A percentile compares a stretch with the other conserved stretches of the same genome.
Evolutionary conservation across 176 grass and related monocot species (phyloP).

Genomic region (Tillandsia leiboldiana): DNA sequence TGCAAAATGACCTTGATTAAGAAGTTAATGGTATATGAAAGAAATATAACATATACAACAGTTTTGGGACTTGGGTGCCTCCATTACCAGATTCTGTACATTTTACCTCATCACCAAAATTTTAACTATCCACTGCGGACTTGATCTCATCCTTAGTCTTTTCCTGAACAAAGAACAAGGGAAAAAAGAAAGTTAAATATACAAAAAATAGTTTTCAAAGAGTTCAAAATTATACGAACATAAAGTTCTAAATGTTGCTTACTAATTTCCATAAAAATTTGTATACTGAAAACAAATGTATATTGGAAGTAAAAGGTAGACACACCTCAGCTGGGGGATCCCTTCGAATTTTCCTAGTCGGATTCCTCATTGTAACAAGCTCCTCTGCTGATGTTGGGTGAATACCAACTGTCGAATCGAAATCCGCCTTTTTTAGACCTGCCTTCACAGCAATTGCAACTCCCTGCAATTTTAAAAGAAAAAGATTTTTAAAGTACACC

Average conservation of each 20-base stretch:
- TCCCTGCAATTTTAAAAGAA: slow-evolving; percentile 33
- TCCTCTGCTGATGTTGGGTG: slow-evolving; percentile 91
- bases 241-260: not conserved
- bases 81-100: not conserved
- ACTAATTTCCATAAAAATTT: not conserved
- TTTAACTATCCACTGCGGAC: not conserved
- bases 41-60: not conserved
- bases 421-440: slow-evolving; percentile 79
- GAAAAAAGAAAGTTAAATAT: slow-evolving; percentile 10
- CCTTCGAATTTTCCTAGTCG: slow-evolving; percentile 56
- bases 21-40: not conserved
- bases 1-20: not conserved
- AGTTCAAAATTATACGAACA: not conserved
- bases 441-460: slow-evolving; percentile 92
- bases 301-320: not conserved
- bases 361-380: slow-evolving; percentile 78
- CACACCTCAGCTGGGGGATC: slow-evolving; percentile 44
- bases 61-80: not conserved
- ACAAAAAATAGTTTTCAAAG: slow-evolving; percentile 3
- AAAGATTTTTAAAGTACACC: too few relatives aligned
- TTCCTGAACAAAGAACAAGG: slow-evolving; percentile 30
- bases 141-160: slow-evolving; percentile 55
- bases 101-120: not conserved
- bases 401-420: slow-evolving; percentile 77
- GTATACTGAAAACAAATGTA: not conserved